phyloP scores from a whole-genome alignment of 306 rosid species.

The Ziziphus jujuba region DNA sequence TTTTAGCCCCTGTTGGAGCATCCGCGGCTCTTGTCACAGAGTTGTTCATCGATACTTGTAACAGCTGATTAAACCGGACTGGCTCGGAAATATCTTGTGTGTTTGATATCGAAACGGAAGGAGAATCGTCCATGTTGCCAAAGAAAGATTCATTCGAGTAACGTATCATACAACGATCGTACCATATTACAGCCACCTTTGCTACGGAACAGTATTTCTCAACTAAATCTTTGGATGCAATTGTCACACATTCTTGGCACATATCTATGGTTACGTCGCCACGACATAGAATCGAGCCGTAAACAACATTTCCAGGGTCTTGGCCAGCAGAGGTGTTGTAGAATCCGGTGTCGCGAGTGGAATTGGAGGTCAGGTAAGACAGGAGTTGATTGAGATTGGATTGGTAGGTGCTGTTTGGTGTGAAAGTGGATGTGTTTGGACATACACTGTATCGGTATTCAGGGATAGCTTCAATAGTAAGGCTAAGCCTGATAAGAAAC shows the following conservation, averaged over 20 bases:
- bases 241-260: slow-evolving; percentile 44
- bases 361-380: slow-evolving; percentile 1
- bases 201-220: not conserved
- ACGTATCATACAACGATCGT: slow-evolving; percentile 32
- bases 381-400: slow-evolving; percentile 17
- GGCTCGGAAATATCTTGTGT: not conserved
- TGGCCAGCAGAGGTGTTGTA: slow-evolving; percentile 7
- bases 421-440: slow-evolving; percentile 6
- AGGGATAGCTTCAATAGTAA: not conserved
- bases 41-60: not conserved
- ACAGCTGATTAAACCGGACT: not conserved
- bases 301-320: not conserved
- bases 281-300: slow-evolving; percentile 22
- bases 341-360: slow-evolving; percentile 5
- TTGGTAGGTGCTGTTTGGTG: slow-evolving; percentile 8
- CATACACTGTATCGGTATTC: not conserved
- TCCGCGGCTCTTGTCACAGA: not conserved
- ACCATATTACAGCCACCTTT: slow-evolving; percentile 29
- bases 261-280: slow-evolving; percentile 29
- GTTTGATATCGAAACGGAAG: not conserved
- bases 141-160: slow-evolving; percentile 26
- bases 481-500: not conserved
- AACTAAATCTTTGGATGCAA: slow-evolving; percentile 29
- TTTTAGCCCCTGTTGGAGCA: too few species aligned
- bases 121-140: not conserved